Base-by-base conservation (phyloP, 208 protist species). In the Acanthamoeba culbertsoni region DNA sequence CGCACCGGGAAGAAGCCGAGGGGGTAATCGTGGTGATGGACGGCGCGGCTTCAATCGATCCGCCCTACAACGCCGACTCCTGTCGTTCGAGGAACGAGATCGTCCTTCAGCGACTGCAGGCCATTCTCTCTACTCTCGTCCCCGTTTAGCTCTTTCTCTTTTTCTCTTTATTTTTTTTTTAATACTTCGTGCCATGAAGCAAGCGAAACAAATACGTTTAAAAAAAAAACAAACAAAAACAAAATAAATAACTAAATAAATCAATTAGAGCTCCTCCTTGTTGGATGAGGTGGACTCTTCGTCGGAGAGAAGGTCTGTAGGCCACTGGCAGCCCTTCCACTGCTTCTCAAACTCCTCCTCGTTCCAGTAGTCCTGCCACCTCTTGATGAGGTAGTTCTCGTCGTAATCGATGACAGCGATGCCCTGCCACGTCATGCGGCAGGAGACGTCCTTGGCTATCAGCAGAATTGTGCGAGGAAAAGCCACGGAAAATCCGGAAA, bases 361-460 rank as follows among this genome's bases (percentile, higher is more conserved):
- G 68, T 79, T 79, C 68, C 68, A 79, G 68, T 48, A 79, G 68
- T 79, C 68, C 37, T 79, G 68, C 68, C 68, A 79, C 68, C 68
- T 43, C 68, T 79, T 79, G 68, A 79, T 79, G 68, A 12, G 68
- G 68, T 79, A 79, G 26, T 79, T 40, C n/a, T 79, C 68, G 42
- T 79, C 68, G 68, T 79, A 79, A 40, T 79, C 68, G 37, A 79
- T 79, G n/a, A 79, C 68, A 40, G 68, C 33, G 37, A 79, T 79
- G 68, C 68, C 68, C 68, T 79, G 68, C 68, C 68, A 79, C 37
- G 68, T 79, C 68, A 79, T 79, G 68, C 68, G 68, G 68, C 68
- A 79, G 37, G 68, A 79, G 20, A 79, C 68, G 68, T 79, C 68
- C 68, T 79, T 79, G n/a, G 33, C 42, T 20, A 79, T 79, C 37